phyloP scores from a whole-genome alignment of 441 rosid species.

The Breynia disticha region DNA sequence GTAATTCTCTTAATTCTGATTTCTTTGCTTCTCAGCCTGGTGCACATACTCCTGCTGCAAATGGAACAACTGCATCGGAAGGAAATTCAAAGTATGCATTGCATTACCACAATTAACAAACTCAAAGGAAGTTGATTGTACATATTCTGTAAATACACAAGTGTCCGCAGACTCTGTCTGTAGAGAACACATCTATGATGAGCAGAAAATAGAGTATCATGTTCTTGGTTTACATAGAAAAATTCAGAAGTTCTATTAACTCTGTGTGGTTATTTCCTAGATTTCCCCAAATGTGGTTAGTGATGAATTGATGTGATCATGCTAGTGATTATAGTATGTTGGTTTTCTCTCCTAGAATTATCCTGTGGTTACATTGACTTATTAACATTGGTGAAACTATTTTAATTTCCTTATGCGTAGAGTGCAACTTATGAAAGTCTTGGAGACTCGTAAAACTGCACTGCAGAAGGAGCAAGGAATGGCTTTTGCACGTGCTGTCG shows the following conservation, averaged over 20 bases:
- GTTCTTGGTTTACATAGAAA: no score
- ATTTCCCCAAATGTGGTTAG: no score
- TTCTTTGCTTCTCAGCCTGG: constrained; percentile 52
- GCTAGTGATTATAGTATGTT: not conserved
- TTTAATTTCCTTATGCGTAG: constrained; percentile 26
- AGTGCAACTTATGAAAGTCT: constrained; percentile 79
- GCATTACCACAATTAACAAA: not conserved
- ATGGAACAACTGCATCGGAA: constrained; percentile 36
- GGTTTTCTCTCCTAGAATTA: not conserved
- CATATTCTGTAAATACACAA: not conserved
- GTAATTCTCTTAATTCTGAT: constrained; percentile 12
- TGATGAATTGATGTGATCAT: not conserved
- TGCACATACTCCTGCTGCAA: constrained; percentile 45
- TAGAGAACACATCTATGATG: no score
- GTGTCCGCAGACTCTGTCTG: not conserved
- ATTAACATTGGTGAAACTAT: not conserved
- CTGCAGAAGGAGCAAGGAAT: constrained; percentile 97
- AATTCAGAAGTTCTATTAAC: no score
- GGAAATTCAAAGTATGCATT: constrained; percentile 68
- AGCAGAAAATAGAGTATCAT: no score
- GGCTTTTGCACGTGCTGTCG: constrained; percentile 99
- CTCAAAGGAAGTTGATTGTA: constrained; percentile 4
- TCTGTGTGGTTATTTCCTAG: no score
- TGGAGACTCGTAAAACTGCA: constrained; percentile 72
- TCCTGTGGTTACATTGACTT: not conserved